Evolutionary conservation across 495 filamentous ascomycete genomes (phyloP), one percentile per base, ranked within the genome.

Genomic region (Chaetomium tenue): DNA sequence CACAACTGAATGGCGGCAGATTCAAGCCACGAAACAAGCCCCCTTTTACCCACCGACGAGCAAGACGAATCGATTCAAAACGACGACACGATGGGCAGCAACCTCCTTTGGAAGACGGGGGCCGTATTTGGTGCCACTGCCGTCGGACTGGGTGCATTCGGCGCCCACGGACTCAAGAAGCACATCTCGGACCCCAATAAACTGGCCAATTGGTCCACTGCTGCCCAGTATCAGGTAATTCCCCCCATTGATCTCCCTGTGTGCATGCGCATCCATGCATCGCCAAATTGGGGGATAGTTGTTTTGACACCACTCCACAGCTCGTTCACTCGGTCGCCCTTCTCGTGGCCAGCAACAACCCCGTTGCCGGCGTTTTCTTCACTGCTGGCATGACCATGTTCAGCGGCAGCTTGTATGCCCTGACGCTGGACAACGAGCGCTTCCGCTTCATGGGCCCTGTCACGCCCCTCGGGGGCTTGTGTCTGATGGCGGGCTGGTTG

Each of bases 121-220:
- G 86, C 82, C 73, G 60, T 87, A 53, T 86, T 80, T 71, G 85
- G 85, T 73, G 86, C 85, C 22, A 71, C 80, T 9, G 76, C 79
- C 69, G 85, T 88, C 63, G 76, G 72, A n/a, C 69, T 87, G 55
- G 86, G 85, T 20, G 86, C 86, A 1, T 88, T 87, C 70, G 86
- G 86, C 20, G 85, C 86, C 40, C 86, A 88, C 70, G 85, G 85
- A 18, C 77, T 88, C 26, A 87, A 86, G 72, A 79, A 78, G 55
- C 70, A 72, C 59, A 82, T 86, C 68, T 61, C 78, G 3, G 85
- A 87, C 61, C 85, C 85, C n/a, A 66, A 60, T 12, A 74, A 75
- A 37, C 61, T 87, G 44, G 78, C 77, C 28, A 85, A 79, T 67
- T 88, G 82, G 77, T 64, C 66, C 18, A 87, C 83, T 2, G 86